A percentile compares a stretch with the other conserved stretches of the same genome.
Conservation (phyloP, 140 eudicot genomes). For the Cichorium intybus region DNA sequence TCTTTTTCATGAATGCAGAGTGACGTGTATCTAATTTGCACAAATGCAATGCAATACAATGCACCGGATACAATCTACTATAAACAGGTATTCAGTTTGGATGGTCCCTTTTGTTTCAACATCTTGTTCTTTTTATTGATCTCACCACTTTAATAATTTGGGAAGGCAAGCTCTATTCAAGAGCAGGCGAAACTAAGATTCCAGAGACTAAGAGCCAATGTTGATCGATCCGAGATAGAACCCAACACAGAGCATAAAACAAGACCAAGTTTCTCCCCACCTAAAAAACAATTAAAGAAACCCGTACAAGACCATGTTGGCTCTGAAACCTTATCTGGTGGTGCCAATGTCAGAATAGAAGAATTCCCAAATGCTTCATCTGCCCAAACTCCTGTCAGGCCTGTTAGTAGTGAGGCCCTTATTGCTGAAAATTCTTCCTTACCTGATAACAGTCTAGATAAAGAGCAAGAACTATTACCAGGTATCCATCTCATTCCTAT, state of each 20-base stretch:
- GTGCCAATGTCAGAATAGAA: conserved; percentile 52
- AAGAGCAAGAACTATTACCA: conserved; percentile 60
- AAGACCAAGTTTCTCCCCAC: conserved; percentile 33
- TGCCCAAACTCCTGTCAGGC: conserved; percentile 42
- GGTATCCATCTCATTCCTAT: conserved; percentile 40
- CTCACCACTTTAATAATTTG: conserved; percentile 32
- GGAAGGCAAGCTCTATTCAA: conserved; percentile 88
- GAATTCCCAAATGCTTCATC: conserved; percentile 45
- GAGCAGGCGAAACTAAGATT: conserved; percentile 83
- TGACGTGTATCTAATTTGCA: conserved; percentile 78
- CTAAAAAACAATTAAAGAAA: conserved; percentile 62
- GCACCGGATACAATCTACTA: conserved; percentile 85
- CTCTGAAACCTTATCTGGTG: conserved; percentile 73
- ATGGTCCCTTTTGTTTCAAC: neutral
- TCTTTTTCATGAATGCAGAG: conserved; percentile 58
- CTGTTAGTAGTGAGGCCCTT: conserved; percentile 38
- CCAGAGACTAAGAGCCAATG: conserved; percentile 48
- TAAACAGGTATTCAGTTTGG: conserved; percentile 64
- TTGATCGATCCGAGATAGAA: conserved; percentile 61
- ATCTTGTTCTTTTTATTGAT: conserved; percentile 19
- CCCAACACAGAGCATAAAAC: conserved; percentile 51
- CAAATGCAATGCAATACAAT: conserved; percentile 95
- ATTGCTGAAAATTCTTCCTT: conserved; percentile 45
- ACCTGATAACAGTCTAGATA: conserved; percentile 54
- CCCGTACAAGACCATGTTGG: conserved; percentile 59